Percentiles rank a stretch among this genome's conserved stretches.
phyloP scores from a whole-genome alignment of 371 early-diverging fungal species.

The Mucor circinelloides region DNA sequence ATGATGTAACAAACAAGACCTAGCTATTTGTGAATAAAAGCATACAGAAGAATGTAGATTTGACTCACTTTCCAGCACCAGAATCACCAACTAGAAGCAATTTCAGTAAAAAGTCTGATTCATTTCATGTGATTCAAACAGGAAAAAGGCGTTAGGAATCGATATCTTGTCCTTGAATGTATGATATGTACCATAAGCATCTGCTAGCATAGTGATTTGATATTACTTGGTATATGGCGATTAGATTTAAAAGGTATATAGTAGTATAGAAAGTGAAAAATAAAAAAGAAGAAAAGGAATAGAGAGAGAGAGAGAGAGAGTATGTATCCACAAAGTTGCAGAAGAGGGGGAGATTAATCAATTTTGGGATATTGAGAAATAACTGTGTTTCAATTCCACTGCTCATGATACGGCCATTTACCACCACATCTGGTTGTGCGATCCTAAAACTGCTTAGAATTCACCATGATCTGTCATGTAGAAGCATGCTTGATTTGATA shows the following conservation, averaged over 20 bases:
- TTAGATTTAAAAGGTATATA: constrained; percentile 2
- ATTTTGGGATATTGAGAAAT: not conserved
- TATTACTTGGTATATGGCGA: not conserved
- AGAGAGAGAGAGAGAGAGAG: not conserved
- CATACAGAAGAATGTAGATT: not conserved
- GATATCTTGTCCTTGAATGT: not conserved
- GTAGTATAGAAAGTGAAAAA: not conserved
- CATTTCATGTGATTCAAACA: not conserved
- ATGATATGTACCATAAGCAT: constrained; percentile 46
- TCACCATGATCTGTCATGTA: not conserved
- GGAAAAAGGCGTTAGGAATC: not conserved
- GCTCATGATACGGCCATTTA: not conserved
- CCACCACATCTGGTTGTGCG: not conserved
- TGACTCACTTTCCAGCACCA: constrained; percentile 63
- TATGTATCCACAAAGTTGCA: not conserved
- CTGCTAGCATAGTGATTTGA: constrained; percentile 38
- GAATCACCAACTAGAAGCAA: constrained; percentile 66
- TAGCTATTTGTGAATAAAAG: constrained; percentile 17
- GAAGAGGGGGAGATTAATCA: not conserved
- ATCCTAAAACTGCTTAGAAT: not conserved
- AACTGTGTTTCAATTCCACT: not conserved
- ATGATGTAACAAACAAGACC: constrained; percentile 68
- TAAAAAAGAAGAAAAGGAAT: not conserved
- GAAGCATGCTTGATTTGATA: not conserved
- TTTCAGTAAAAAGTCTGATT: constrained; percentile 58